Percentiles rank a stretch among this genome's conserved stretches.
Conservation (phyloP, 2,329 filamentous ascomycete species). For the Neoarthrinium moseri region DNA sequence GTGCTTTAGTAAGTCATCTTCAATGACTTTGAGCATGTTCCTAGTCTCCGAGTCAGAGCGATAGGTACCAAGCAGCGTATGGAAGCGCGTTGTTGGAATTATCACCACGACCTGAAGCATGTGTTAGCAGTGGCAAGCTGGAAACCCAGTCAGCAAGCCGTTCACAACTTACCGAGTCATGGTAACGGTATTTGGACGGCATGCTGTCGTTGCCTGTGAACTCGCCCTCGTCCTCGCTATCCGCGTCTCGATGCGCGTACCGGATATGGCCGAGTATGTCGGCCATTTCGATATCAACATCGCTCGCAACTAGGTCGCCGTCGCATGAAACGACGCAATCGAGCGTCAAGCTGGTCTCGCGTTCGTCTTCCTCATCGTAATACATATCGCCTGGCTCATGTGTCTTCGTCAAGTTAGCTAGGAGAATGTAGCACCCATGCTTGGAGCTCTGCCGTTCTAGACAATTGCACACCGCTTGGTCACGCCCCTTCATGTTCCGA, state of each 20-base stretch:
- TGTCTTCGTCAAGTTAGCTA: conserved; percentile 18
- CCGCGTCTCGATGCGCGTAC: conserved; percentile 10
- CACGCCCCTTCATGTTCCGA: conserved; percentile 21
- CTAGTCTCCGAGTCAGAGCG: neutral
- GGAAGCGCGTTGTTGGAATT: neutral
- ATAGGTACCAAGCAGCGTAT: neutral
- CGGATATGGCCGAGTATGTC: conserved; percentile 14
- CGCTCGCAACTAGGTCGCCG: neutral
- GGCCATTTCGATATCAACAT: neutral
- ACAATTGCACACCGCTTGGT: conserved; percentile 14
- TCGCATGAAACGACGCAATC: conserved; percentile 9
- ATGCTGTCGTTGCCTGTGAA: conserved; percentile 16
- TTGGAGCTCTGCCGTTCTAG: conserved; percentile 14
- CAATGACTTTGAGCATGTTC: neutral
- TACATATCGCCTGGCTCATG: neutral
- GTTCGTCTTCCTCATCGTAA: conserved; percentile 4
- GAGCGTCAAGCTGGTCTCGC: conserved; percentile 5
- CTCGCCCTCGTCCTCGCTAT: conserved; percentile 14
- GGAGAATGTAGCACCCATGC: conserved; percentile 14
- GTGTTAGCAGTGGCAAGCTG: neutral
- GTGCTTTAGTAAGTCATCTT: neutral
- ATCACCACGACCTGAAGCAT: neutral
- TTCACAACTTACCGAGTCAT: conserved; percentile 20
- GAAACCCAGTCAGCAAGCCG: neutral
- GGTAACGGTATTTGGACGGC: conserved; percentile 14